Evolutionary conservation across 225 moss, liverwort and hornwort genomes (phyloP).

Genomic region (Asterella californica): DNA sequence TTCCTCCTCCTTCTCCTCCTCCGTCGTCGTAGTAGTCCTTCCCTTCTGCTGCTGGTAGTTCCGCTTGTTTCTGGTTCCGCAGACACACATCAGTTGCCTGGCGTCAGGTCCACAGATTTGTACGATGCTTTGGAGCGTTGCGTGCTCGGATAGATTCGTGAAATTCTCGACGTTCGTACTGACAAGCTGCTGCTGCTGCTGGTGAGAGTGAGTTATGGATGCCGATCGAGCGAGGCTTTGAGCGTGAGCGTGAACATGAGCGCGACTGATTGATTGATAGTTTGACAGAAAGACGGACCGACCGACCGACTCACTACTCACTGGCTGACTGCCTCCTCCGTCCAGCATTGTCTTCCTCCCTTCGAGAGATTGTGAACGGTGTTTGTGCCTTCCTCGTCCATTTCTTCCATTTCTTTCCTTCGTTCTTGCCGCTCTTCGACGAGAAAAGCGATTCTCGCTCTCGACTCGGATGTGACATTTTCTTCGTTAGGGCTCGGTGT

Average conservation of each 20-base stretch:
- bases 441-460: not conserved
- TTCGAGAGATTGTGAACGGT: constrained; percentile 10
- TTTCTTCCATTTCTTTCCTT: not conserved
- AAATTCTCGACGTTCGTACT: not conserved
- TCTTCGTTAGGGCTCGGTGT: not conserved
- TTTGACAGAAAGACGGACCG: not conserved
- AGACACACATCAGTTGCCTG: not conserved
- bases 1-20: not conserved
- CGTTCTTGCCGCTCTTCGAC: not conserved
- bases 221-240: not conserved
- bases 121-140: not conserved
- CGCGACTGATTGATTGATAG: no score
- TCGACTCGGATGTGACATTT: not conserved
- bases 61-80: not conserved
- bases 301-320: no score
- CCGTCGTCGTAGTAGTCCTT: not conserved
- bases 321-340: no score
- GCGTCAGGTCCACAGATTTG: not conserved
- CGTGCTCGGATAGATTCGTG: not conserved
- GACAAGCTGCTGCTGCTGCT: not conserved
- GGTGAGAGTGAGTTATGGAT: not conserved
- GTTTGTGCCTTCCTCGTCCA: not conserved
- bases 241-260: no score
- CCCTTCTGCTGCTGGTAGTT: not conserved
- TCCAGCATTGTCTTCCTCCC: no score